phyloP scores from a whole-genome alignment of 495 filamentous ascomycete genomes.

The Neurospora sp. region DNA sequence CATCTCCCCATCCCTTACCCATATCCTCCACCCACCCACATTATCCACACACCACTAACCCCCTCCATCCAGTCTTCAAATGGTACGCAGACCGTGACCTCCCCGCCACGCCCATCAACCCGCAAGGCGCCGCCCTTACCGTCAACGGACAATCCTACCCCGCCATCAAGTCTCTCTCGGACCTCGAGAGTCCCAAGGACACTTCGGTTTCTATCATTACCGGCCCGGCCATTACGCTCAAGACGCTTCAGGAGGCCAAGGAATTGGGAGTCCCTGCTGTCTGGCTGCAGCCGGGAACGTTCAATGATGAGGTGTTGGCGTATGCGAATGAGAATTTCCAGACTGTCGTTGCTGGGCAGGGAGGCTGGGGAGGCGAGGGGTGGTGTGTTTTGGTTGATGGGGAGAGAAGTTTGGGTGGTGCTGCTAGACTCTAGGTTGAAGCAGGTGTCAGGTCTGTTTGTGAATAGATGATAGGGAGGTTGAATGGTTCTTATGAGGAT shows the following conservation, averaged over 20 bases:
- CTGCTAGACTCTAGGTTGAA: slow-evolving; percentile 34
- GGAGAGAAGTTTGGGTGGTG: slow-evolving; percentile 54
- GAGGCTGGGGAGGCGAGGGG: slow-evolving; percentile 58
- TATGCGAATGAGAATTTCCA: slow-evolving; percentile 57
- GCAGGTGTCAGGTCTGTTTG: neutral
- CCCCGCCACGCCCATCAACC: slow-evolving; percentile 75
- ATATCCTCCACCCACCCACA: neutral
- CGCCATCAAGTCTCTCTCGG: slow-evolving; percentile 54
- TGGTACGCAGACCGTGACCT: slow-evolving; percentile 79
- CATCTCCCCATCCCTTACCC: neutral
- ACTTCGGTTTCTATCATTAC: slow-evolving; percentile 84
- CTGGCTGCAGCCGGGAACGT: slow-evolving; percentile 89
- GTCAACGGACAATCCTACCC: slow-evolving; percentile 41
- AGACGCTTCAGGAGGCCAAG: slow-evolving; percentile 69
- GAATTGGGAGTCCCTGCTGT: slow-evolving; percentile 67
- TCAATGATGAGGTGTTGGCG: slow-evolving; percentile 58
- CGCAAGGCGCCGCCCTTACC: slow-evolving; percentile 49
- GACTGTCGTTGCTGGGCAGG: slow-evolving; percentile 59
- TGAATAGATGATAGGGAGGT: neutral
- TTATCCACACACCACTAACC: slow-evolving; percentile 10
- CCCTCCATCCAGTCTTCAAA: slow-evolving; percentile 55
- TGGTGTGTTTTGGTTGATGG: slow-evolving; percentile 93
- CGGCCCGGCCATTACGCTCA: slow-evolving; percentile 60
- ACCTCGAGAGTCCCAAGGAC: slow-evolving; percentile 52
- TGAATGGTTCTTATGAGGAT: neutral